Percentiles rank a stretch among this genome's conserved stretches.
Conservation (phyloP, 1,284 basidiomycete species). For the Ustilago trichophora region DNA sequence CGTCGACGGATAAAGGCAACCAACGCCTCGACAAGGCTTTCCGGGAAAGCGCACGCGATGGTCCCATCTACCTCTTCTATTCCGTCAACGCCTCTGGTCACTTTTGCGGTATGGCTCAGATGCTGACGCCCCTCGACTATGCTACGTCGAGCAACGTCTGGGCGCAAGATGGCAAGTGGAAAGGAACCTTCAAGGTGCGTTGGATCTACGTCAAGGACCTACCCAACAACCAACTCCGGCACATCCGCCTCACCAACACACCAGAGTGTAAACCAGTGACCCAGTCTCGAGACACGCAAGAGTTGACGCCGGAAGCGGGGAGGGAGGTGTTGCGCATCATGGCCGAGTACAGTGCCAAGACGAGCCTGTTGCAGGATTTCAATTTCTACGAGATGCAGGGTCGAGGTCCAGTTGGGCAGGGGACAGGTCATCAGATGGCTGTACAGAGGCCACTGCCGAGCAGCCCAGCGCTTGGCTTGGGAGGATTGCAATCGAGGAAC, state of each 20-base stretch:
- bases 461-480: slow-evolving; percentile 17
- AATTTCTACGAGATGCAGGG: slow-evolving; percentile 56
- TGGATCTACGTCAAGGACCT: slow-evolving; percentile 66
- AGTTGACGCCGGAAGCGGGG: slow-evolving; percentile 56
- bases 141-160: slow-evolving; percentile 57
- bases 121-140: slow-evolving; percentile 64
- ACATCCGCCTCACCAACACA: slow-evolving; percentile 58
- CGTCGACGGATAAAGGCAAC: slow-evolving; percentile 65
- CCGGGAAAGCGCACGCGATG: slow-evolving; percentile 26
- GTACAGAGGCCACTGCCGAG: background rate
- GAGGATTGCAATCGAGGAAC: slow-evolving; percentile 15
- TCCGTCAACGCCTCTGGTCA: slow-evolving; percentile 64
- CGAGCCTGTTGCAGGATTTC: slow-evolving; percentile 54
- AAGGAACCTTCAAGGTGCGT: slow-evolving; percentile 62
- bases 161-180: slow-evolving; percentile 66
- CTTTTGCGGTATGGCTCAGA: slow-evolving; percentile 65
- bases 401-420: background rate
- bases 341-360: slow-evolving; percentile 46
- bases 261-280: slow-evolving; percentile 62
- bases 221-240: slow-evolving; percentile 60
- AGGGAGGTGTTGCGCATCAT: slow-evolving; percentile 57
- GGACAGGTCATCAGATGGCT: background rate
- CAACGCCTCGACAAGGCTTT: slow-evolving; percentile 60
- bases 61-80: slow-evolving; percentile 65
- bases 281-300: slow-evolving; percentile 65